Evolutionary conservation across 1,139 yeast genomes (phyloP).

Genomic region (Kurtzmaniella quercitrusa): DNA sequence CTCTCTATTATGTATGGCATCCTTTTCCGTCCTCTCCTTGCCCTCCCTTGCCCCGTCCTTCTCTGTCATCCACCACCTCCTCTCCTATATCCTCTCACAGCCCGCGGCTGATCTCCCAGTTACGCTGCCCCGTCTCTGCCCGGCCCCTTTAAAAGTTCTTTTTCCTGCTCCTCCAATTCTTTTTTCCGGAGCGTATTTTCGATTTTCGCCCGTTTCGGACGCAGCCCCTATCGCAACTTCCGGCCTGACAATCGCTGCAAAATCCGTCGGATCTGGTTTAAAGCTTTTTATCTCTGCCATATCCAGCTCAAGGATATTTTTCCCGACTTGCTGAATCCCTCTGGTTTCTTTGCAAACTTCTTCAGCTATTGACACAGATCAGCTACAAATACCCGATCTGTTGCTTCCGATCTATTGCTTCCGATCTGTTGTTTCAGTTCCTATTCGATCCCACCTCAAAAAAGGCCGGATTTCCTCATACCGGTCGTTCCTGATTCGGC

Average conservation of each 20-base stretch:
- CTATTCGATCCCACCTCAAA: background rate
- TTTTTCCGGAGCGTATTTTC: background rate
- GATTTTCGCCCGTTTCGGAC: background rate
- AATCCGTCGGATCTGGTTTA: background rate
- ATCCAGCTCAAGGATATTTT: background rate
- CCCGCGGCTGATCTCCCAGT: background rate
- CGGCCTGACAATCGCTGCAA: constrained; percentile 1
- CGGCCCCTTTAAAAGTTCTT: background rate
- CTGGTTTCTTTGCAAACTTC: too few relatives aligned
- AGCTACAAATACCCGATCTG: too few relatives aligned
- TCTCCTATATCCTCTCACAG: background rate
- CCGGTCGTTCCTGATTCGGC: background rate
- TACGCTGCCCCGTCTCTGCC: background rate
- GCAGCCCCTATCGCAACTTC: background rate
- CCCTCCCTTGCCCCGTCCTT: too few relatives aligned
- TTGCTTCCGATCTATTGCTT: too few relatives aligned
- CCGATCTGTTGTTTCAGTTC: too few relatives aligned
- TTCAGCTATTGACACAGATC: too few relatives aligned
- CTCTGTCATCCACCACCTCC: background rate
- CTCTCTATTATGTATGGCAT: too few relatives aligned
- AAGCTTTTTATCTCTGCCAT: background rate
- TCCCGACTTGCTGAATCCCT: too few relatives aligned
- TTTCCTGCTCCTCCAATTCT: background rate
- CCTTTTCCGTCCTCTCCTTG: too few relatives aligned
- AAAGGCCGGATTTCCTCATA: background rate